Evolutionary conservation across 179 eudicot species (phyloP).

Genomic region (Beta lomatogona): DNA sequence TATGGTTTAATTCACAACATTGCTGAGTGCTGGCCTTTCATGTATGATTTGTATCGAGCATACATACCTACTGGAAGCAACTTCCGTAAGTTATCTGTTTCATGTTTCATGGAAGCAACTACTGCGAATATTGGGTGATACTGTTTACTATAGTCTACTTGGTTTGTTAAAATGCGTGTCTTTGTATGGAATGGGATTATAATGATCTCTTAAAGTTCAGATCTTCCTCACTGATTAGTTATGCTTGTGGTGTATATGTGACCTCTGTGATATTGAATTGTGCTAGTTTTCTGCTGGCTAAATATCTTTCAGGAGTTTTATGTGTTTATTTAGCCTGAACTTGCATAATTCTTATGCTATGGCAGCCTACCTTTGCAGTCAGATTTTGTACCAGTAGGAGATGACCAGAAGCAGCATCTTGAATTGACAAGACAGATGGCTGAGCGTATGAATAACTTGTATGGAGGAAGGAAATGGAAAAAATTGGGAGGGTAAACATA

Average conservation of each 20-base stretch:
- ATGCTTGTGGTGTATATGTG: not conserved
- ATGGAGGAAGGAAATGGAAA: constrained; percentile 99
- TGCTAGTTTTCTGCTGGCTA: constrained; percentile 4
- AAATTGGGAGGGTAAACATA: constrained; percentile 90
- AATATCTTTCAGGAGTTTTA: constrained; percentile 8
- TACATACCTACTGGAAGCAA: not conserved
- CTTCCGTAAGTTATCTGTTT: not conserved
- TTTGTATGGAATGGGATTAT: not conserved
- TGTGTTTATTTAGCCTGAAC: constrained; percentile 43
- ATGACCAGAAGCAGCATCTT: constrained; percentile 98
- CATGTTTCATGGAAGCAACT: not conserved
- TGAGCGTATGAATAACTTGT: constrained; percentile 86
- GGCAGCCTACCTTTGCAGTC: constrained; percentile 90
- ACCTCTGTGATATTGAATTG: not conserved
- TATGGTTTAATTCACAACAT: not conserved
- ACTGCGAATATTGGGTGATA: not conserved
- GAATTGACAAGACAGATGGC: constrained; percentile 93
- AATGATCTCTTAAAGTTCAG: not conserved
- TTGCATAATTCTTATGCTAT: constrained; percentile 59
- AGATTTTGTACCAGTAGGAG: constrained; percentile 99
- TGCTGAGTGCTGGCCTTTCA: not conserved
- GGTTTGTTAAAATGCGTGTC: not conserved
- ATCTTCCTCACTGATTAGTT: not conserved
- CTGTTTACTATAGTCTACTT: not conserved
- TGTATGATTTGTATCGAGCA: not conserved